Evolutionary conservation across 2,329 filamentous ascomycete species (phyloP), one percentile per base, ranked within the genome.

Genomic region (Pezizomycotina sp.): DNA sequence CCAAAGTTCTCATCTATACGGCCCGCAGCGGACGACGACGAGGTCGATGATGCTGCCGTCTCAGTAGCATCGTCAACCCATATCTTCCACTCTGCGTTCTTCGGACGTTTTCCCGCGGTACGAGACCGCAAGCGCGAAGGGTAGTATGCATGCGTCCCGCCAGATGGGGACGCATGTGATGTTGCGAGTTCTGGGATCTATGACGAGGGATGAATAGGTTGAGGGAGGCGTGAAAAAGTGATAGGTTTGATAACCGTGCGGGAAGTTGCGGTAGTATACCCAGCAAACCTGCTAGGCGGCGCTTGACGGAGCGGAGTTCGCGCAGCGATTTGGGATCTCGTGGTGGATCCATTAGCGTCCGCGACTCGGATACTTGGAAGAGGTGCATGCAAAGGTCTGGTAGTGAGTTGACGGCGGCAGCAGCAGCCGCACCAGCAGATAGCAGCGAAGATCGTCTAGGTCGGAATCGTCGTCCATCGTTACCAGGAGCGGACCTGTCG

Each of bases 71-170:
- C 20, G 3, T 36, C 40, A 13, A 34, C 30, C 40, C 40, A 43
- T 27, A 38, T 13, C 6, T 19, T 43, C 40, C 40, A 43, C 14
- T 43, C 40, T 14, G 40, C 31, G 27, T 38, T 38, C n/a, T 31
- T 19, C 2, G 40, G 40, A 9, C 36, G 28, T 6, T 38, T 22
- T 14, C 38, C 40, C 1, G 32, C 31, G 1, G 40, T 34, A 16
- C 38, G 38, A 4, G 2, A 36, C 34, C n/a, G 40, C 38, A 7
- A 43, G 27, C 3, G 40, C 40, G 4, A 34, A 35, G 5, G 40
- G 40, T 5, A 43, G 32, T 1, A 36, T 34, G 23, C 38, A 43
- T 14, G 38, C 35, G n/a, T 43, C 40, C 12, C 40, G 31, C 25
- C 34, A 43, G 7, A 31, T 33, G 5, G 38, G 35, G 2, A 43